phyloP scores from a whole-genome alignment of 2,329 filamentous ascomycete genomes.

The Ilyonectria mors-panacis region DNA sequence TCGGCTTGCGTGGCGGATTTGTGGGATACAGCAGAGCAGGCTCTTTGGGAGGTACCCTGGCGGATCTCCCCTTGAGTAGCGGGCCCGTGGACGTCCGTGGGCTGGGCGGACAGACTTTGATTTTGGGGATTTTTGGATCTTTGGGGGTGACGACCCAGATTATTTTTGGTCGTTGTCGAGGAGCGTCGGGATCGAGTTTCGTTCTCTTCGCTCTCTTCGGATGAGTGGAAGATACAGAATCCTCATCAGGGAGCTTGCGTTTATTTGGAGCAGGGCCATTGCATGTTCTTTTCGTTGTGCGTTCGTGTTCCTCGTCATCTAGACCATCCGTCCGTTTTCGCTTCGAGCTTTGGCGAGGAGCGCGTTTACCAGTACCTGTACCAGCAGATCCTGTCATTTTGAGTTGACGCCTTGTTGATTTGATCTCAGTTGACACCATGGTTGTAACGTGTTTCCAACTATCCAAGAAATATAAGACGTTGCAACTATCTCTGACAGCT shows the following conservation, averaged over 20 bases:
- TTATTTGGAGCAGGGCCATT: neutral
- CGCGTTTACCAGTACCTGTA: neutral
- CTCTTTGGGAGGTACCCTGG: neutral
- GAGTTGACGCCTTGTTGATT: neutral
- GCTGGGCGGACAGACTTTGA: neutral
- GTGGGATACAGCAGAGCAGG: neutral
- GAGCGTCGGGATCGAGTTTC: neutral
- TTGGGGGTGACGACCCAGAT: neutral
- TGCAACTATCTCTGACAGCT: no score
- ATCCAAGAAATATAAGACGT: neutral
- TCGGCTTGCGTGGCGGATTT: neutral
- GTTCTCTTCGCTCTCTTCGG: neutral
- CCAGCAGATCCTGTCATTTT: neutral
- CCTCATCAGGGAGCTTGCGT: neutral
- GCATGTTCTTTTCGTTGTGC: neutral
- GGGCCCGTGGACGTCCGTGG: neutral
- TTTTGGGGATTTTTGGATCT: neutral
- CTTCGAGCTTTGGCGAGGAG: neutral
- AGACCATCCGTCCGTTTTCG: neutral
- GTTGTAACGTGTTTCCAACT: neutral
- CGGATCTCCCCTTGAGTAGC: neutral
- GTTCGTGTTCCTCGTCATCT: neutral
- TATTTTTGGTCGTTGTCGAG: neutral
- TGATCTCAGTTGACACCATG: neutral
- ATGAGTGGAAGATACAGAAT: neutral